Percentiles rank a stretch among this genome's conserved stretches.
phyloP scores from a whole-genome alignment of 176 grass and related monocot genomes.

The Carex kokanica region DNA sequence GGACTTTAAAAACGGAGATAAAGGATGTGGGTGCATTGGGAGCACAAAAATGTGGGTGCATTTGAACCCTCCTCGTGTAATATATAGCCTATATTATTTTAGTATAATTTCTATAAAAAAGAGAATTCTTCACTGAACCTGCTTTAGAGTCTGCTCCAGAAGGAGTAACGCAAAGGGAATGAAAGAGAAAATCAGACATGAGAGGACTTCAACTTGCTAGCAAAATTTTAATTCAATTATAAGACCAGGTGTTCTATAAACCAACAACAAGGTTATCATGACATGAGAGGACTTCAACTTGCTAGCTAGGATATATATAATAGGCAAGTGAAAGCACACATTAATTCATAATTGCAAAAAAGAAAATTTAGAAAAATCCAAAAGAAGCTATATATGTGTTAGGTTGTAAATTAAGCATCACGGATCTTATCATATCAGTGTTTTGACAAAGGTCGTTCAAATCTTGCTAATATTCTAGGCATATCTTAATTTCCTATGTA shows the following conservation, averaged over 20 bases:
- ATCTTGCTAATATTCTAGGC: not conserved
- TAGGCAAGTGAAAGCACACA: not conserved
- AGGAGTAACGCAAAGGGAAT: too few relatives aligned
- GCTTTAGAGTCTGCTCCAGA: too few relatives aligned
- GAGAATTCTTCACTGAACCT: too few relatives aligned
- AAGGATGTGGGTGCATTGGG: too few relatives aligned
- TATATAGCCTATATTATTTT: too few relatives aligned
- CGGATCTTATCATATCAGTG: not conserved
- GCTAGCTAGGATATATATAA: not conserved
- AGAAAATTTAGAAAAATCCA: conserved; percentile 3
- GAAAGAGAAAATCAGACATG: too few relatives aligned
- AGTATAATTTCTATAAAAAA: too few relatives aligned
- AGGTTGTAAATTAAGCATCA: conserved; percentile 2
- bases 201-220: too few relatives aligned
- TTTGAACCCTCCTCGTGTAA: too few relatives aligned
- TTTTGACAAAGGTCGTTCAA: not conserved
- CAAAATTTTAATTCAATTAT: not conserved
- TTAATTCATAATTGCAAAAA: not conserved
- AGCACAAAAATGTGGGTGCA: too few relatives aligned
- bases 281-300: not conserved
- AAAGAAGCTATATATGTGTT: not conserved
- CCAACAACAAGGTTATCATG: not conserved
- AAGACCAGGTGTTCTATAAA: not conserved
- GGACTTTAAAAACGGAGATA: too few relatives aligned
- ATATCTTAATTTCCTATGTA: not conserved